Evolutionary conservation across 352 stramenopile genomes (phyloP).

Genomic region (Pythium aristosporum): DNA sequence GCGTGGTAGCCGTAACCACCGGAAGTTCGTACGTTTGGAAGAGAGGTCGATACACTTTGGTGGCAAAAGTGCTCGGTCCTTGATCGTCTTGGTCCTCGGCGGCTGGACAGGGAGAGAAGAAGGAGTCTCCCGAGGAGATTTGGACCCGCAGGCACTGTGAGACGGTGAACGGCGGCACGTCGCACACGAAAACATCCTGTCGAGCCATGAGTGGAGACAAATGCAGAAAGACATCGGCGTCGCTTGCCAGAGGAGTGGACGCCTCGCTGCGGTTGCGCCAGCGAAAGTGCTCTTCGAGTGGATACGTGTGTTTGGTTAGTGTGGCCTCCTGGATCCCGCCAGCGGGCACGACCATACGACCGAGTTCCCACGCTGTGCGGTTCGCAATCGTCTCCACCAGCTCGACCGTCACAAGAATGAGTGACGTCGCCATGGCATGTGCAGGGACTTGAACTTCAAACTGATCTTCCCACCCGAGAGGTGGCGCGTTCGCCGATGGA

Average conservation of each 20-base stretch:
- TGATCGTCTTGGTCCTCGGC: constrained; percentile 1
- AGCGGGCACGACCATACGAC: constrained; percentile 37
- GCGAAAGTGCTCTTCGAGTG: constrained; percentile 59
- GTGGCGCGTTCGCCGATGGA: constrained; percentile 13
- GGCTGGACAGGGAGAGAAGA: constrained; percentile 39
- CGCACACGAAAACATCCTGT: constrained; percentile 39
- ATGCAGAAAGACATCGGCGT: constrained; percentile 62
- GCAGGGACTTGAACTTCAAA: constrained; percentile 54
- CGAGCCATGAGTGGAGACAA: constrained; percentile 54
- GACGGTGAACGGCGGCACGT: constrained; percentile 25
- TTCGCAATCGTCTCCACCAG: constrained; percentile 36
- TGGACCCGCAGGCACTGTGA: constrained; percentile 51
- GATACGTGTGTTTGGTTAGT: constrained; percentile 28
- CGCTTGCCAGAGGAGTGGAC: constrained; percentile 20
- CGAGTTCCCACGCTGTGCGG: constrained; percentile 43
- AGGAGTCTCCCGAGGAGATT: constrained; percentile 61
- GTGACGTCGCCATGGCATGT: constrained; percentile 18
- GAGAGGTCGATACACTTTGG: constrained; percentile 1
- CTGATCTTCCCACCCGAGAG: constrained; percentile 62
- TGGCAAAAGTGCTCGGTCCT: background rate
- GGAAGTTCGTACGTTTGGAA: constrained; percentile 56
- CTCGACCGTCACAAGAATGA: constrained; percentile 49
- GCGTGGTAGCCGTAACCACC: constrained; percentile 36
- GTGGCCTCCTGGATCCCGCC: constrained; percentile 40
- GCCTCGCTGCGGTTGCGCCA: constrained; percentile 12